Base-by-base conservation (phyloP, 768 basidiomycete species). In the Mycena capillaripes region DNA sequence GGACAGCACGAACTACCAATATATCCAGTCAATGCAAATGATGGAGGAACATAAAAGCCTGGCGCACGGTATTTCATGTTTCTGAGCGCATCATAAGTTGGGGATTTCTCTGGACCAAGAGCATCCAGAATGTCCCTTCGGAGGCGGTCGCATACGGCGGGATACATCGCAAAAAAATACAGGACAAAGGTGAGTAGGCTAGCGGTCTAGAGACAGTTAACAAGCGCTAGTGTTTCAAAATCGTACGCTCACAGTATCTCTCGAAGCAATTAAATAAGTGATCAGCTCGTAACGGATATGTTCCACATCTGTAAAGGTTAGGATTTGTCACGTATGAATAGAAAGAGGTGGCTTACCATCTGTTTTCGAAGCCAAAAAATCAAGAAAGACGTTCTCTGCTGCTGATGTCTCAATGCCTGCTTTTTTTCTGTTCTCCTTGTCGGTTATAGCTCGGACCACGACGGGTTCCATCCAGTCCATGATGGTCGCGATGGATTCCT, bases 111-210 rank as follows among this genome's bases (percentile, higher is more conserved):
- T 1, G 57, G 36, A 11, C 85, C 85, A 53, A 83, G 83, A 32
- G 82, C 77, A 3, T 77, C 65, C 12, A 85, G 66, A 16, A 88
- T 82, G 74, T 90, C 89, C 3, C 78, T 75, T 14, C 85, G 83
- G 58, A 89, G 78, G 29, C 78, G 81, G 76, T 75, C 8, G 86
- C 80, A 3, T 84, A 79, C 1, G 86, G 89, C 70, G 86, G 81
- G 40, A 85, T 75, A 2, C 85, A 82, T 55, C 14, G 66, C 66
- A 12, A 89, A 79, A 59, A 85, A 83, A 72, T 90, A 90, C 3
- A 84, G 82, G 56, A 83, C 82, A 58, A 83, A 88, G 16, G 88
- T 88, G 56, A 90, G 76, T 17, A 89, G 79, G 50, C 83, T 84
- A 16, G 88, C 82, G 0, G 89, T 88, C 86, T 87, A 53, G 19